Base-by-base conservation (phyloP, 2,329 filamentous ascomycete genomes). In the Penicillium aurantiogriseum region DNA sequence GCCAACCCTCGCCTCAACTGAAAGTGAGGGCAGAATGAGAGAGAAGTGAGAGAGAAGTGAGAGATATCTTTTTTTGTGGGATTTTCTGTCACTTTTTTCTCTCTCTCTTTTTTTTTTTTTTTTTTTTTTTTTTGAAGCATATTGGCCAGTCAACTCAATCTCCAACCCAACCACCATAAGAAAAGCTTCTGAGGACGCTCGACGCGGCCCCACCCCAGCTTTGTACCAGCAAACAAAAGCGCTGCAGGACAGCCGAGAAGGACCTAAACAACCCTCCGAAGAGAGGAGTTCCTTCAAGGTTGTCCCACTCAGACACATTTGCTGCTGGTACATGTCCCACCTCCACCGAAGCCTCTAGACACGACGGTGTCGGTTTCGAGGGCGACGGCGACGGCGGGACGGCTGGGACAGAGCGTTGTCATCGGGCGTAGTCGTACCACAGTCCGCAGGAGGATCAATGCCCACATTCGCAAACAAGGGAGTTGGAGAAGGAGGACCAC, bases 121-220 rank as follows among this genome's bases (percentile, higher is more conserved):
- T 38, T 45, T 17, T 17, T 33, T 15, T 44, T n/a, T 45, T 53
- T 23, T 29, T 11, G 10, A 17, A 39, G 8, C 51, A 27, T 38
- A 40, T 48, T 47, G 51, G 51, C 15, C 51, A 49, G 51, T 54
- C 50, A 54, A 36, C 43, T 54, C 51, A 48, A 49, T 48, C 43
- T 40, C 43, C 51, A 23, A 39, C 43, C 29, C 51, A 39, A 49
- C 25, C 29, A 46, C 45, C 51, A 27, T n/a, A 23, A 21, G 11
- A 23, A 40, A 50, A 40, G 52, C 46, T 54, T 50, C 36, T 11
- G 36, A 50, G 27, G 29, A 52, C 39, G 31, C 40, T 19, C 17
- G 29, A 46, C 10, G 21, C 17, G 19, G 29, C 39, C 29, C 43
- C 36, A 25, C 42, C 5, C 17, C 52, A 49, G 45, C 36, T 8